Conservation (phyloP, 2,329 filamentous ascomycete genomes). For the Pseudocercospora macadamiae region DNA sequence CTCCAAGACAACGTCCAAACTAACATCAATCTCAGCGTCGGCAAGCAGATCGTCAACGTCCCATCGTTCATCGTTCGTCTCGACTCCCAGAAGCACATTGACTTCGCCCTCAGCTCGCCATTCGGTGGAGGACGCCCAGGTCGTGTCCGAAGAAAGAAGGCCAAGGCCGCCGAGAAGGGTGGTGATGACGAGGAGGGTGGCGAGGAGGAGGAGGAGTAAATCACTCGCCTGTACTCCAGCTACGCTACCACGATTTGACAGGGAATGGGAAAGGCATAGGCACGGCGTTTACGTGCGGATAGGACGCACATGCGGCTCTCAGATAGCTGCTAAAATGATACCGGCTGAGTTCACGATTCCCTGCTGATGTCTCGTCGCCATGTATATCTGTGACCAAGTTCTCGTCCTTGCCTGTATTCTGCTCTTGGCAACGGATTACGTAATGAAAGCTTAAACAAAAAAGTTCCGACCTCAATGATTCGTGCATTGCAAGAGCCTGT, state of each 20-base stretch:
- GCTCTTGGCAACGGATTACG: background rate
- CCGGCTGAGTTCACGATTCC: conserved; percentile 16
- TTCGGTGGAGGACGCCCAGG: conserved; percentile 96
- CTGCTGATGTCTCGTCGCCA: conserved; percentile 1
- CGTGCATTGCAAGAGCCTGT: background rate
- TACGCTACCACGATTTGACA: conserved; percentile 26
- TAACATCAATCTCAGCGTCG: conserved; percentile 64
- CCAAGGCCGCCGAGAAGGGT: conserved; percentile 87
- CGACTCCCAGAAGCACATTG: conserved; percentile 99
- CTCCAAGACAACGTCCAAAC: conserved; percentile 10
- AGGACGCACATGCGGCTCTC: conserved; percentile 14
- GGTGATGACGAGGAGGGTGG: conserved; percentile 81
- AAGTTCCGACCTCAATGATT: conserved; percentile 10
- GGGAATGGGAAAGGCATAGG: conserved; percentile 25
- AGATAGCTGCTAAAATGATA: conserved; percentile 19
- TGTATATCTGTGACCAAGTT: background rate
- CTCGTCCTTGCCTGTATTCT: background rate
- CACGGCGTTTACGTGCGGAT: conserved; percentile 23
- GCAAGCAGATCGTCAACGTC: conserved; percentile 99
- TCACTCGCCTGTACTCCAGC: conserved; percentile 24
- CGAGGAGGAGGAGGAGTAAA: conserved; percentile 65
- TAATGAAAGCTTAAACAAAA: background rate
- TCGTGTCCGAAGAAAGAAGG: conserved; percentile 99
- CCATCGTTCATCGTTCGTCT: conserved; percentile 99
- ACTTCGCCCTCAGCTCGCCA: conserved; percentile 96